Evolutionary conservation across 2,329 filamentous ascomycete species (phyloP).

Genomic region (Alternaria dauci): DNA sequence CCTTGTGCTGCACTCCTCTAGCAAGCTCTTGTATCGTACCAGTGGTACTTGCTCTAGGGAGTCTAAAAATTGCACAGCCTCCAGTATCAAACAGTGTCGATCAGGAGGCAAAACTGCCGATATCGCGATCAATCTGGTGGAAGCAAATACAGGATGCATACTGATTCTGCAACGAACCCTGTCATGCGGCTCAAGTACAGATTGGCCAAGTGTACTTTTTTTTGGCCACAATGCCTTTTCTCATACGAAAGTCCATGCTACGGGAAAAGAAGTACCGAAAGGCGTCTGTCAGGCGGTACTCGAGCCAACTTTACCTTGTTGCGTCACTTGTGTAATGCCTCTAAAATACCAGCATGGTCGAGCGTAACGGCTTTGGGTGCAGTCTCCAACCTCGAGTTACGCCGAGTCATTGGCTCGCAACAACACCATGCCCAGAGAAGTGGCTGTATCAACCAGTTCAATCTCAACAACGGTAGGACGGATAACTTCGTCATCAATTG

Average conservation of each 20-base stretch:
- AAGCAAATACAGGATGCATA: background rate
- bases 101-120: background rate
- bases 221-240: background rate
- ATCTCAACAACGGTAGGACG: conserved; percentile 16
- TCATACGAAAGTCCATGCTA: background rate
- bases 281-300: conserved; percentile 16
- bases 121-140: background rate
- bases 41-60: conserved; percentile 2
- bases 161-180: background rate
- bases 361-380: conserved; percentile 9
- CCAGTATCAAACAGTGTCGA: background rate
- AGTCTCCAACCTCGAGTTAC: conserved; percentile 19
- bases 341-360: conserved; percentile 3
- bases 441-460: conserved; percentile 5
- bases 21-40: conserved; percentile 1
- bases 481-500: conserved; percentile 17
- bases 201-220: conserved; percentile 2
- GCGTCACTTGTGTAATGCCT: conserved; percentile 3
- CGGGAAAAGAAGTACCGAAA: conserved; percentile 1
- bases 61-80: background rate
- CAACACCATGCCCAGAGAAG: conserved; percentile 25
- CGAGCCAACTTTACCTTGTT: background rate
- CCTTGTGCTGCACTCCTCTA: background rate
- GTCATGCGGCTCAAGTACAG: background rate
- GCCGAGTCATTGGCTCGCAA: conserved; percentile 27